Evolutionary conservation across 1,139 yeast genomes (phyloP), one percentile per base, ranked within the genome.

Genomic region (Geotrichum bryndzae): DNA sequence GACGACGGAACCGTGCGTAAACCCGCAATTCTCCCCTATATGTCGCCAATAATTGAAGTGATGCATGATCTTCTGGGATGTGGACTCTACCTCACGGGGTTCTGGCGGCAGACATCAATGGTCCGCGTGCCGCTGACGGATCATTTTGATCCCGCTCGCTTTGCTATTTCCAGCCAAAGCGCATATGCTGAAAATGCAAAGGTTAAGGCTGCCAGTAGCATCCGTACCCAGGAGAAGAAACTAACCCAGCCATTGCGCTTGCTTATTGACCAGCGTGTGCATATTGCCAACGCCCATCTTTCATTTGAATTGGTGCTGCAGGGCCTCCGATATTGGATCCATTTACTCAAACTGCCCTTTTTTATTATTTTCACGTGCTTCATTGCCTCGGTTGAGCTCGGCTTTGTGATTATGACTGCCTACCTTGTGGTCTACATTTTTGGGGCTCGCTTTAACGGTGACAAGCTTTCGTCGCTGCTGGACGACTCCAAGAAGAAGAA

Each of bases 271-370:
- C 56, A 55, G 22, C 46, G 31, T 5, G 56, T 57, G 22, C 53
- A 57, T 45, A 25, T 57, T 29, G 41, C 18, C 5, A 8, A 18
- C 10, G 56, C 59, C 2, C 7, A 22, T 2, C 56, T 57, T 13
- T 25, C 45, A 13, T 41, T 57, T 22, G 29, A 52, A 7, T 53
- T 55, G 22, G 53, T 52, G 33, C 48, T 33, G 22, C 53, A 31
- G 22, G 59, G 59, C n/a, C 31, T 57, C 23, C 35, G 59, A 1
- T 51, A 33, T 6, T 57, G 59, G 59, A 52, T 57, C 50, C 48
- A 57, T 22, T 53, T 52, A 25, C 53, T 52, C 45, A 23, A 55
- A n/a, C 11, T 53, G 2, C 27, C 53, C 13, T 29, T 57, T 15
- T 57, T 57, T 31, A 3, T 57, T 1, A 35, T 52, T 8, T 55